Percentiles rank a stretch among this genome's conserved stretches.
Evolutionary conservation across 305 asterid genomes (phyloP).

Genomic region (Salvia sclarea): DNA sequence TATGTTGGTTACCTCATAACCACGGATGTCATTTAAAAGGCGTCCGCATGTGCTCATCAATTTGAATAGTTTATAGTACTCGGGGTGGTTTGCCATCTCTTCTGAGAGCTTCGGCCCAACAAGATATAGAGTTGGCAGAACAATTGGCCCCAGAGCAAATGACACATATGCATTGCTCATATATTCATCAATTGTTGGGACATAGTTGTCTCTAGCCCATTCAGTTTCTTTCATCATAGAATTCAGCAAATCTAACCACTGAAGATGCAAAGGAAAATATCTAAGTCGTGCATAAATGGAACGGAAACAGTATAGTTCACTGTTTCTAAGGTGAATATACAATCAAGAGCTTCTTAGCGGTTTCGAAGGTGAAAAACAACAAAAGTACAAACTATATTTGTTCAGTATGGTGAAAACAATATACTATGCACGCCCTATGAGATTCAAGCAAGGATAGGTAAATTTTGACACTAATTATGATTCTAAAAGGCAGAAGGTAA

Average conservation of each 20-base stretch:
- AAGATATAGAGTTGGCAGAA: constrained; percentile 75
- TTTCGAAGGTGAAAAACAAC: no score
- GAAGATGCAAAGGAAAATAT: constrained; percentile 31
- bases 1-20: constrained; percentile 42
- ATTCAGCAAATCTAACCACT: constrained; percentile 75
- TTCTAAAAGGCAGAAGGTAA: background rate
- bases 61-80: constrained; percentile 52
- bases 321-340: no score
- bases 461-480: background rate
- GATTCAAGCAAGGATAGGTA: background rate
- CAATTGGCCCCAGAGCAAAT: constrained; percentile 81
- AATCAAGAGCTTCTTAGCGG: background rate
- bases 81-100: constrained; percentile 62
- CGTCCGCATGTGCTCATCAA: constrained; percentile 79
- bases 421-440: background rate
- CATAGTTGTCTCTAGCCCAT: constrained; percentile 50
- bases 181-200: constrained; percentile 70
- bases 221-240: constrained; percentile 82
- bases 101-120: constrained; percentile 76
- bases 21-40: constrained; percentile 67
- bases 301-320: background rate
- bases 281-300: background rate
- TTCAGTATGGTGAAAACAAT: no score
- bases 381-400: no score
- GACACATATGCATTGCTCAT: constrained; percentile 68